Base-by-base conservation (phyloP, 2,329 filamentous ascomycete genomes). In the Aspergillus calidoustus region DNA sequence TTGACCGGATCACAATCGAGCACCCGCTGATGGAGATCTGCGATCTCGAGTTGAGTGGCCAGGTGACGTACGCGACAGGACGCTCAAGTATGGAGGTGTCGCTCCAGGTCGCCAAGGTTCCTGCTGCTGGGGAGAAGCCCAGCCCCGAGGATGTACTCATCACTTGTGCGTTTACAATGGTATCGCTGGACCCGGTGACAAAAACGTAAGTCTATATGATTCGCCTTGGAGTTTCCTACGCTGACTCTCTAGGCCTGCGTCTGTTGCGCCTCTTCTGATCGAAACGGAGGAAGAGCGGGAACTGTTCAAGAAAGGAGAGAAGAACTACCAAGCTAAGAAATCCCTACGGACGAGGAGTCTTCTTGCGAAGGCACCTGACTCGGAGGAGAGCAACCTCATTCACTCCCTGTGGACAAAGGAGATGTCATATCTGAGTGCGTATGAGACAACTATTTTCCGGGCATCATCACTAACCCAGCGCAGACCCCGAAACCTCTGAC, bases 101-200 rank as follows among this genome's bases (percentile, higher is more conserved):
- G 0, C 84, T 91, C 66, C 88, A 91, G 72, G 89, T 92, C 19
- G 87, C 89, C 7, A 90, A 89, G 70, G 89, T 86, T 0, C 84
- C 87, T 0, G 78, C 82, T 34, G 79, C 85, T 57, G 89, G 87
- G 25, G 81, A 89, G 68, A 71, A 77, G 23, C 70, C 75, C 15
- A 82, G 82, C 64, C 80, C 85, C 2, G 84, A 88, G 48, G 88
- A 91, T 72, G 79, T 90, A 1, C 74, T 91, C 59, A 84, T 91
- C 74, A 89, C 87, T n/a, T 91, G 89, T 74, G 86, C 88, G 7
- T 91, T 91, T 70, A 92, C 89, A 0, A 92, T 92, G 90, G 90
- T 92, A 0, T 90, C 89, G 1, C 78, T 92, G 11, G 86, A 92
- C 68, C 88, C 89, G 1, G 78, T 71, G 4, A 91, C 89, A 1